Conservation (phyloP, 2,329 filamentous ascomycete species). For the Fusarium globosum region DNA sequence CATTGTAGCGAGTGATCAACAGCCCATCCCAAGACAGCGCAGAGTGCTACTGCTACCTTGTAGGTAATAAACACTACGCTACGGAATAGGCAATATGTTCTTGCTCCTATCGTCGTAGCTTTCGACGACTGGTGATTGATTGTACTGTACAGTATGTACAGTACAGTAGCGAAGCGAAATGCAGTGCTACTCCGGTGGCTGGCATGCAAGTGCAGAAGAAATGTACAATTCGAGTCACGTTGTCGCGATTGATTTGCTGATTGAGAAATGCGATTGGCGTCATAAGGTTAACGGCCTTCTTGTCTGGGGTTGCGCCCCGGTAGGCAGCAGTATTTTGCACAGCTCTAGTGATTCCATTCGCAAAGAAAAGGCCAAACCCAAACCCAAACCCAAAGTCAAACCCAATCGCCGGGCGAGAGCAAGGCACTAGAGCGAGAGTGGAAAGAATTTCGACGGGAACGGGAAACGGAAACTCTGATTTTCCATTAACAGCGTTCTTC, state of each 20-base stretch:
- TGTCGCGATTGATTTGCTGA: not conserved
- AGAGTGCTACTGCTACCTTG: slow-evolving; percentile 19
- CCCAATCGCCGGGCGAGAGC: not conserved
- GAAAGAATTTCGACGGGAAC: not conserved
- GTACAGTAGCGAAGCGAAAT: slow-evolving; percentile 9
- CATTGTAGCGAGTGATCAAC: slow-evolving; percentile 12
- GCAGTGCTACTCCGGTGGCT: slow-evolving; percentile 22
- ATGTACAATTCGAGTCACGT: slow-evolving; percentile 7
- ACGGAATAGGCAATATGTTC: not conserved
- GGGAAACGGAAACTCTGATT: slow-evolving; percentile 19
- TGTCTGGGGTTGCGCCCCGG: slow-evolving; percentile 30
- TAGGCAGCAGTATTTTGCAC: slow-evolving; percentile 31
- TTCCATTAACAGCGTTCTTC: not conserved
- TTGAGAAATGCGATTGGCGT: slow-evolving; percentile 22
- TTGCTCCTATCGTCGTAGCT: not conserved
- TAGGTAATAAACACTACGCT: not conserved
- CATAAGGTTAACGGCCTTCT: slow-evolving; percentile 25
- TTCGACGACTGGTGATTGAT: not conserved
- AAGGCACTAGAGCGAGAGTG: not conserved
- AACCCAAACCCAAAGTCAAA: slow-evolving; percentile 5
- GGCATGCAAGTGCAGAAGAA: not conserved
- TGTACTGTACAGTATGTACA: not conserved
- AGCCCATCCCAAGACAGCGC: slow-evolving; percentile 15
- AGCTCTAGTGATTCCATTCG: slow-evolving; percentile 14
- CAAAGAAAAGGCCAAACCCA: not conserved